These are phyloP conservation scores for Penicillium antarcticum DNA, from an alignment of 495 filamentous ascomycete genomes.

Conservation along the genomic window DNA sequence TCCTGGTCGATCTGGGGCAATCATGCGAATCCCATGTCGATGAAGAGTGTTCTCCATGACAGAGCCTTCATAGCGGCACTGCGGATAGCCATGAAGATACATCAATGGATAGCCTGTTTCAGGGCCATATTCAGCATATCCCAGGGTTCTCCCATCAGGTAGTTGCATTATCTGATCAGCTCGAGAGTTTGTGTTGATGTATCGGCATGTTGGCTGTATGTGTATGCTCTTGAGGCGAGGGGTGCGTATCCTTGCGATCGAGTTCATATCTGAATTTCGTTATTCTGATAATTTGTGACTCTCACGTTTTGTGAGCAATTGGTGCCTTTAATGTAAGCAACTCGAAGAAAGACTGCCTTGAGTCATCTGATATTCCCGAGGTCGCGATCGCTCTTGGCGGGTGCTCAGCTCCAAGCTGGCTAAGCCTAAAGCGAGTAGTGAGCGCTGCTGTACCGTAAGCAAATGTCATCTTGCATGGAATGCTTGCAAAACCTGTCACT, in stretches of 20 bases:
- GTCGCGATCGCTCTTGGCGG: background rate
- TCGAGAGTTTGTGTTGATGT: background rate
- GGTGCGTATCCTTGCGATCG: background rate
- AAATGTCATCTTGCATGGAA: too few species aligned
- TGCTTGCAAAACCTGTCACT: too few species aligned
- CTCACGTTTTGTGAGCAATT: background rate
- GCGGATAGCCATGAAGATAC: constrained; percentile 45
- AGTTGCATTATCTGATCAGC: constrained; percentile 30
- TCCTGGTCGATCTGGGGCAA: constrained; percentile 42
- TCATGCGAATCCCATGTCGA: constrained; percentile 30
- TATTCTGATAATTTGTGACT: too few species aligned
- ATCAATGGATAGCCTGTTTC: constrained; percentile 26
- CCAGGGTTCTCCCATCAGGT: constrained; percentile 34
- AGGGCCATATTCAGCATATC: constrained; percentile 41
- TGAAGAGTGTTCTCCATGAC: constrained; percentile 20
- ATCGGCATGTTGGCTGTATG: background rate
- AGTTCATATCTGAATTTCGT: background rate
- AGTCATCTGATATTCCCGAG: background rate
- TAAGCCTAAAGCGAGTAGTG: background rate
- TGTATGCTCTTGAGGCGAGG: background rate
- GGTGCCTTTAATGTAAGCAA: background rate
- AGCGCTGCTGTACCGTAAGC: background rate
- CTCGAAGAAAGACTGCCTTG: background rate
- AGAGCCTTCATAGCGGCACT: constrained; percentile 39
- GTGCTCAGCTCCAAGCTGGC: background rate